Evolutionary conservation across 345 rosid species (phyloP).

Genomic region (Eucalyptus guilfoylei): DNA sequence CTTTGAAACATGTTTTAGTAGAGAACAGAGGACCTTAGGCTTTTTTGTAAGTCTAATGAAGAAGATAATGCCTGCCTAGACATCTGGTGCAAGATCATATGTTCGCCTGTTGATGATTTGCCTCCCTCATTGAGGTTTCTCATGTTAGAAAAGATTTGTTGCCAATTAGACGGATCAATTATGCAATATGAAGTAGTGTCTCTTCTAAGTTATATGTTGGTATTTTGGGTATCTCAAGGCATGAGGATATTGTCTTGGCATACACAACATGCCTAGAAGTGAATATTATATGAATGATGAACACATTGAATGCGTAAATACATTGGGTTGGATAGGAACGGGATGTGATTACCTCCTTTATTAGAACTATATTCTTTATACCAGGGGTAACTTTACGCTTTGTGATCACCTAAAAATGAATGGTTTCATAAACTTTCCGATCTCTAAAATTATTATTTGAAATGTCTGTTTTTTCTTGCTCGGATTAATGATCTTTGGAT

Average conservation of each 20-base stretch:
- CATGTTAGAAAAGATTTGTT: background rate
- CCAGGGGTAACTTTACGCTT: background rate
- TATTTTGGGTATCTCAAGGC: background rate
- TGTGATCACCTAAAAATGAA: background rate
- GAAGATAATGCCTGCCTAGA: background rate
- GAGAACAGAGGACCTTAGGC: background rate
- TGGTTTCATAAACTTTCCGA: background rate
- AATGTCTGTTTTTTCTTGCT: background rate
- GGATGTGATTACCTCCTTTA: background rate
- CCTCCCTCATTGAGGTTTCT: background rate
- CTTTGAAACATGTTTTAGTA: background rate
- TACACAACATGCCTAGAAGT: background rate
- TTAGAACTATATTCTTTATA: background rate
- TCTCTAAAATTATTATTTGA: background rate
- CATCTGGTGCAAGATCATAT: background rate
- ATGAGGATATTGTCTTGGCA: background rate
- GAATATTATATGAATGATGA: background rate
- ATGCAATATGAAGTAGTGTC: background rate
- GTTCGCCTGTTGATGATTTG: background rate
- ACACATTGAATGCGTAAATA: background rate
- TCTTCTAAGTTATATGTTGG: background rate
- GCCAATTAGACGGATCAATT: background rate
- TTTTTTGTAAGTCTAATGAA: background rate
- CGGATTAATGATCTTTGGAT: background rate
- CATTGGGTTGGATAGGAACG: background rate